Evolutionary conservation across 2,329 filamentous ascomycete species (phyloP), one percentile per base, ranked within the genome.

Genomic region (Alternaria triticina): DNA sequence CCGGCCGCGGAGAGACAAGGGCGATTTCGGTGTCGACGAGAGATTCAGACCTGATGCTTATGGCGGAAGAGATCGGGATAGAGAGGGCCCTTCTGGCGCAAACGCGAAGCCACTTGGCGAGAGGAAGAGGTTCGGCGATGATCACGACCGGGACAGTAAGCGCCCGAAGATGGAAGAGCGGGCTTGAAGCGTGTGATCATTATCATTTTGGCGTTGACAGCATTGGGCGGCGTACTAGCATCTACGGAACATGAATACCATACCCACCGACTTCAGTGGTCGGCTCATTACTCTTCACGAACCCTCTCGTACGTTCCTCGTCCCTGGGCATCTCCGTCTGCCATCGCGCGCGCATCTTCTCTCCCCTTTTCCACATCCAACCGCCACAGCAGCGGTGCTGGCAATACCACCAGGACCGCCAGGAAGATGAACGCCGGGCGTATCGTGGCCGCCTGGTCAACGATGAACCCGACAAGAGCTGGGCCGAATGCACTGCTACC

Each of bases 401-500:
- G 94, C 4, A 95, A 78, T 10, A 91, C 87, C 4, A 97, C 92
- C 56, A 97, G 80, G 3, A 88, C 84, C 0, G 92, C 92, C 56
- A 98, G 82, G 77, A 97, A 97, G 81, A 90, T 90, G 79, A 98
- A 97, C 0, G 94, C 93, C 1, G 79, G 79, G 17, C 82, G 59
- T 28, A 83, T 82, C 1, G 75, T 81, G 0, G 81, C 81, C 7
- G 78, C 73, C 3, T 72, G 86, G 76, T 97, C 94, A 9, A 96
- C 96, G 65, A 97, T 96, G 28, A 88, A 87, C 0, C 94, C 95
- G 1, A 97, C 94, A 70, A 98, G 92, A 1, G 92, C 91, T 0
- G 95, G 95, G 0, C 95, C 95, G 76, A 97, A 95, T 3, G 97
- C 87, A 74, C 92, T 96, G 20, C 92, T 96, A 0, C 94, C 94